Percentiles rank a stretch among this genome's conserved stretches.
phyloP scores from a whole-genome alignment of 768 basidiomycete genomes.

The Phanerochaete sordida region DNA sequence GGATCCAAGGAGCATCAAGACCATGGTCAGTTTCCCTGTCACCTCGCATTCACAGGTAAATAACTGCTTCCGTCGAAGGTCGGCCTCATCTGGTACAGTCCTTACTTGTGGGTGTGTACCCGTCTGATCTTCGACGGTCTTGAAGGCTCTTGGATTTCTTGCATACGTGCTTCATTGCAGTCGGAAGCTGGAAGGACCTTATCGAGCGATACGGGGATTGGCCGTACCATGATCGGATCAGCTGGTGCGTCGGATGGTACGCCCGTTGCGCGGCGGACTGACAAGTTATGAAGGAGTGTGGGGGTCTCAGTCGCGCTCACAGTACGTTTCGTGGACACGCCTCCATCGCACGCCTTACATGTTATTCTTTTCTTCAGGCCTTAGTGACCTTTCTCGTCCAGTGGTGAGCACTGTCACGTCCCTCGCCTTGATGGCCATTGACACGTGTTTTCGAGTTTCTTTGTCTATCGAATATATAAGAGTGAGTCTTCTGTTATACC shows the following conservation, averaged over 20 bases:
- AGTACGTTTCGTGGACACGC: not conserved
- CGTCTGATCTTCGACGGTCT: too few relatives aligned
- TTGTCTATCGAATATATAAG: slow-evolving; percentile 9
- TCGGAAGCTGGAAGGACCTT: slow-evolving; percentile 20
- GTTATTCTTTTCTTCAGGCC: slow-evolving; percentile 3
- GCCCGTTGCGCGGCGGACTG: not conserved
- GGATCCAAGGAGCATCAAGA: slow-evolving; percentile 14
- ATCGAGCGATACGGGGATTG: slow-evolving; percentile 17
- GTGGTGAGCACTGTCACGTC: too few relatives aligned
- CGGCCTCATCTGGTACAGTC: not conserved
- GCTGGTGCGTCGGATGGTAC: slow-evolving; percentile 10
- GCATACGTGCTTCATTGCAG: slow-evolving; percentile 18
- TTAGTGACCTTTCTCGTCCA: slow-evolving; percentile 4
- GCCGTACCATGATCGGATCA: slow-evolving; percentile 16
- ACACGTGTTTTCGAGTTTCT: slow-evolving; percentile 15
- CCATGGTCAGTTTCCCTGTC: slow-evolving; percentile 13
- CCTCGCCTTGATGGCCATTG: too few relatives aligned
- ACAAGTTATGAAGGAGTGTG: slow-evolving; percentile 1
- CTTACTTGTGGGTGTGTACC: not conserved
- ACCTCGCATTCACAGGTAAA: not conserved
- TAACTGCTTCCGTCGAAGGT: not conserved
- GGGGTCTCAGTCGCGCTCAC: slow-evolving; percentile 9
- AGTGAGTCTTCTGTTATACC: not conserved
- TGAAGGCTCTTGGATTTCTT: slow-evolving; percentile 14
- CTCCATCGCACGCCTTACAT: too few relatives aligned